Conservation (phyloP, 2,329 filamentous ascomycete species). For the Cladophialophora immunda region DNA sequence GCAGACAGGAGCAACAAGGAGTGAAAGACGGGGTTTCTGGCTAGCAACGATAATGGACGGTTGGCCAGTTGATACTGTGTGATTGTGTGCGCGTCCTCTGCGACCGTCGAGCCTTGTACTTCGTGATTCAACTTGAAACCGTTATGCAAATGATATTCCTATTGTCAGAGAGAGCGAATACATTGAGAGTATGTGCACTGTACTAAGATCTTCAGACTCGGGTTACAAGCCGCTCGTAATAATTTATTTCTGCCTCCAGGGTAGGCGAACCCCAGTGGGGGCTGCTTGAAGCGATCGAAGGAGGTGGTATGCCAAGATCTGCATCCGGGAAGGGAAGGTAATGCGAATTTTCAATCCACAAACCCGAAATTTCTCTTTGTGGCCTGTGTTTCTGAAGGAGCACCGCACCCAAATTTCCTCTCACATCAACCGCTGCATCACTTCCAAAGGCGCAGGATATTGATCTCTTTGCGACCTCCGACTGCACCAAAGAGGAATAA, state of each 20-base stretch:
- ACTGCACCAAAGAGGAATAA: constrained; percentile 18
- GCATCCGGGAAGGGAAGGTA: not conserved
- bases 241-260: no score
- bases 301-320: not conserved
- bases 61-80: not conserved
- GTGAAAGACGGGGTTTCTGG: not conserved
- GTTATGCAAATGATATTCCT: not conserved
- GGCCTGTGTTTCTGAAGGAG: not conserved
- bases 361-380: not conserved
- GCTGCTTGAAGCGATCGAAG: no score
- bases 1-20: constrained; percentile 11
- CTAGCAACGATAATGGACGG: constrained; percentile 1
- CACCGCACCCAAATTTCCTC: not conserved
- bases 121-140: not conserved
- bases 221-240: no score
- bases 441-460: constrained; percentile 77
- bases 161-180: not conserved
- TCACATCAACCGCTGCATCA: not conserved
- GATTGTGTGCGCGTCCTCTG: not conserved
- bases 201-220: no score
- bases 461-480: constrained; percentile 76
- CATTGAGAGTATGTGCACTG: no score
- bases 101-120: not conserved
- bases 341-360: constrained; percentile 6
- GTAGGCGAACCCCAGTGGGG: no score